These are phyloP conservation scores for Aquanectria penicillioides DNA, from an alignment of 2,329 filamentous ascomycete species.

Conservation along the genomic window DNA sequence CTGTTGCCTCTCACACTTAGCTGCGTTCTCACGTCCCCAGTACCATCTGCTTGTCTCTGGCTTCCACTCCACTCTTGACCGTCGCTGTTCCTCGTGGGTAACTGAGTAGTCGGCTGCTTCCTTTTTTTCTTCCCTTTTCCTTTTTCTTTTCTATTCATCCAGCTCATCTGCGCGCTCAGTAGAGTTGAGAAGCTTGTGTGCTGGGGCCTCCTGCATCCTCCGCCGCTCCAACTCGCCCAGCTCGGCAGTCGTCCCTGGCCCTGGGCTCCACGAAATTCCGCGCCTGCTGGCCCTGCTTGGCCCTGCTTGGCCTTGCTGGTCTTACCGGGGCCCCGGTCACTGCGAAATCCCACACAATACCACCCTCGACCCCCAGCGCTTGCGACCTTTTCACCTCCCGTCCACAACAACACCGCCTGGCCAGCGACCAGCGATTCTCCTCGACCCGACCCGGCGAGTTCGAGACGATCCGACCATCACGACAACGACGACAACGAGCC, in stretches of 20 bases:
- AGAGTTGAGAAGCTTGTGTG: too few relatives aligned
- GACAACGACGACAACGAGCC: slow-evolving; percentile 24
- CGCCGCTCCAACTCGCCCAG: slow-evolving; percentile 33
- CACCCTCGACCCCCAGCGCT: slow-evolving; percentile 42
- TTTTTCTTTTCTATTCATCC: neutral
- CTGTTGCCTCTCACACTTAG: slow-evolving; percentile 11
- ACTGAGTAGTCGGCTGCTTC: neutral
- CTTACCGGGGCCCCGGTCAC: slow-evolving; percentile 34
- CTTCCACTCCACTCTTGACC: neutral
- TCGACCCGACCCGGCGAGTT: slow-evolving; percentile 21
- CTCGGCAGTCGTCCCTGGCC: slow-evolving; percentile 42
- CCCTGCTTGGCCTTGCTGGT: slow-evolving; percentile 30
- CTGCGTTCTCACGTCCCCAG: slow-evolving; percentile 6
- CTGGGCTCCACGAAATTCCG: slow-evolving; percentile 37
- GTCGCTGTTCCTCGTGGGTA: neutral
- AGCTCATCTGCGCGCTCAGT: slow-evolving; percentile 2
- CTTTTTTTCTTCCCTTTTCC: neutral
- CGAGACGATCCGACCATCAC: slow-evolving; percentile 23
- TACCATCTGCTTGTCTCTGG: slow-evolving; percentile 17
- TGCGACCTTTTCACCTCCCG: slow-evolving; percentile 41
- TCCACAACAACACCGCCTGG: slow-evolving; percentile 41
- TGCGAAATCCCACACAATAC: slow-evolving; percentile 39
- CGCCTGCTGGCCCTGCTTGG: slow-evolving; percentile 29
- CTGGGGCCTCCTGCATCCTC: slow-evolving; percentile 23
- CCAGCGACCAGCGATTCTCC: slow-evolving; percentile 33